Evolutionary conservation across 371 early-diverging fungal genomes (phyloP).

Genomic region (Mortierella sp.): DNA sequence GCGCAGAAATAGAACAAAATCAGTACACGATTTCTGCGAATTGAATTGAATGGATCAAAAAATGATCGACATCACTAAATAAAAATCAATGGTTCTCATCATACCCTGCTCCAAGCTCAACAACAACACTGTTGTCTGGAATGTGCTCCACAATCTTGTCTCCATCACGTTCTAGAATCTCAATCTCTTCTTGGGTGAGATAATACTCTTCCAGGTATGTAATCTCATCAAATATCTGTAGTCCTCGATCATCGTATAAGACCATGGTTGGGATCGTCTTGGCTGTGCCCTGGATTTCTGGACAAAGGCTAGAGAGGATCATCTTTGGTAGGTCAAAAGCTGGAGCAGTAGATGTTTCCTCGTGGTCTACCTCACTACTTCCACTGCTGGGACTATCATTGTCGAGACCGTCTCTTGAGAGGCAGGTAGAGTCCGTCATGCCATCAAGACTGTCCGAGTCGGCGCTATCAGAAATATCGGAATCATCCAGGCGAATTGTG

Average conservation of each 20-base stretch:
- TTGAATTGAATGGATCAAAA: neutral
- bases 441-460: slow-evolving; percentile 39
- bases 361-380: slow-evolving; percentile 4
- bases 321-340: slow-evolving; percentile 58
- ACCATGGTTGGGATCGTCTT: slow-evolving; percentile 80
- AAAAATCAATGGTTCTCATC: no score
- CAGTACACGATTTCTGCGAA: neutral
- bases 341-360: slow-evolving; percentile 1
- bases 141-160: slow-evolving; percentile 76
- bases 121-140: slow-evolving; percentile 74
- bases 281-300: slow-evolving; percentile 40
- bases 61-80: no score
- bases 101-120: slow-evolving; percentile 92
- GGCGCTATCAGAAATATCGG: slow-evolving; percentile 6
- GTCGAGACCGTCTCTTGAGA: neutral
- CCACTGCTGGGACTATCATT: slow-evolving; percentile 16
- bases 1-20: neutral
- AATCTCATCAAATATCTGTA: slow-evolving; percentile 90
- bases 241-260: slow-evolving; percentile 86
- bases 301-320: slow-evolving; percentile 62
- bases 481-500: slow-evolving; percentile 12
- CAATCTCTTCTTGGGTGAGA: slow-evolving; percentile 85
- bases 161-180: slow-evolving; percentile 74
- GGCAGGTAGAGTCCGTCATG: slow-evolving; percentile 21
- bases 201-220: slow-evolving; percentile 91